These are phyloP conservation scores for Mercurialis annua DNA, from an alignment of 345 rosid genomes.

Conservation along the genomic window DNA sequence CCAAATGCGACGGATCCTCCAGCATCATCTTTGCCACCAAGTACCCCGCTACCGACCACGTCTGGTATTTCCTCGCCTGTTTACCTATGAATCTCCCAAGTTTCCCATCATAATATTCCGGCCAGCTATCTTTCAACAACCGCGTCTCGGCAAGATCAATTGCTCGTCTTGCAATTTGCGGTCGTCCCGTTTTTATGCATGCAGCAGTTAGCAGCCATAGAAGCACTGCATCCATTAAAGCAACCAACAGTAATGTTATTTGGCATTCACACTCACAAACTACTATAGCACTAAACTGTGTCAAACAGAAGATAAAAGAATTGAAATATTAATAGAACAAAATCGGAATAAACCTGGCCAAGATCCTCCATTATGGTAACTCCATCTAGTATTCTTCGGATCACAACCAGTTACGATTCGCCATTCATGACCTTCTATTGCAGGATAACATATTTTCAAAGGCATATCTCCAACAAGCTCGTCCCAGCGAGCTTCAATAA, in stretches of 20 bases:
- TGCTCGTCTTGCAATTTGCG: constrained; percentile 34
- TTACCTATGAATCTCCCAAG: constrained; percentile 32
- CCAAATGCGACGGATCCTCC: constrained; percentile 32
- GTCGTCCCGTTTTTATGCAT: constrained; percentile 34
- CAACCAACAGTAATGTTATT: no score
- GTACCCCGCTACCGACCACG: constrained; percentile 36
- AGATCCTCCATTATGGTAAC: constrained; percentile 41
- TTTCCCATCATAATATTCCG: constrained; percentile 37
- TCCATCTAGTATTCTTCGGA: constrained; percentile 41
- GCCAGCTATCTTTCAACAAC: constrained; percentile 33
- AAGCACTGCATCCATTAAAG: constrained; percentile 28
- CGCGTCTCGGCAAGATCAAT: constrained; percentile 32
- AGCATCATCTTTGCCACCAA: constrained; percentile 38
- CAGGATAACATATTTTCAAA: constrained; percentile 33
- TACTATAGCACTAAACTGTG: not conserved
- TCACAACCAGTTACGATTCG: constrained; percentile 36
- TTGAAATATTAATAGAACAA: not conserved
- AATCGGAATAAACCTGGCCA: constrained; percentile 31
- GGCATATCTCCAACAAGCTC: constrained; percentile 41
- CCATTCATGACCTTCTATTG: constrained; percentile 37
- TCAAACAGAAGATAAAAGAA: not conserved
- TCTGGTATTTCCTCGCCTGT: constrained; percentile 37
- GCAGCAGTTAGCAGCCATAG: constrained; percentile 38
- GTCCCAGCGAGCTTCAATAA: constrained; percentile 35
- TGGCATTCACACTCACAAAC: not conserved